A percentile compares a stretch with the other conserved stretches of the same genome.
These are phyloP conservation scores for Breynia disticha DNA, from an alignment of 441 rosid genomes.

Conservation along the genomic window DNA sequence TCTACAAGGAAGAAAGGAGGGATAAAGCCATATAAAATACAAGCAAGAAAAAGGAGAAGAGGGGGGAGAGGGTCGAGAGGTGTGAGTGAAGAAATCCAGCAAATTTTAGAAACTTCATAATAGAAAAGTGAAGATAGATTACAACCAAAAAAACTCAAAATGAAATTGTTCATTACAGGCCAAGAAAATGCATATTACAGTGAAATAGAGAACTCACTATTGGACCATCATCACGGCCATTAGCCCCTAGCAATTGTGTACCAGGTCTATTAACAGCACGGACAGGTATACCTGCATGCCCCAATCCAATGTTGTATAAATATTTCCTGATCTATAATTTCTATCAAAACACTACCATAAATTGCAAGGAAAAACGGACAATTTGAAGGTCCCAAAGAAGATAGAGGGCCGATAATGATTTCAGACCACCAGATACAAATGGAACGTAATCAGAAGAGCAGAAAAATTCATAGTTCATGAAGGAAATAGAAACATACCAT, in stretches of 20 bases:
- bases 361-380: too few species aligned
- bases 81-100: too few species aligned
- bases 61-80: too few species aligned
- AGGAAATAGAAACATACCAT: conserved; percentile 47
- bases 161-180: background rate
- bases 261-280: conserved; percentile 87
- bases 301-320: conserved; percentile 2
- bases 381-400: too few species aligned
- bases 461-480: too few species aligned
- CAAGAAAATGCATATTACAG: background rate
- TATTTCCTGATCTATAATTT: background rate
- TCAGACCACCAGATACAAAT: too few species aligned
- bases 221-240: conserved; percentile 99
- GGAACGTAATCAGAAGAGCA: too few species aligned
- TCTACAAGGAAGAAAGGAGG: conserved; percentile 32
- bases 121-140: background rate
- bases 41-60: background rate
- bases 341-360: too few species aligned
- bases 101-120: too few species aligned
- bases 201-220: conserved; percentile 42
- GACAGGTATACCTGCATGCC: conserved; percentile 43
- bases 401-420: too few species aligned
- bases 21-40: background rate
- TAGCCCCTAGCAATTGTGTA: conserved; percentile 77
- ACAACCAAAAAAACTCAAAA: conserved; percentile 5